Base-by-base conservation (phyloP, 495 filamentous ascomycete species). In the Hypomontagnella monticulosa region DNA sequence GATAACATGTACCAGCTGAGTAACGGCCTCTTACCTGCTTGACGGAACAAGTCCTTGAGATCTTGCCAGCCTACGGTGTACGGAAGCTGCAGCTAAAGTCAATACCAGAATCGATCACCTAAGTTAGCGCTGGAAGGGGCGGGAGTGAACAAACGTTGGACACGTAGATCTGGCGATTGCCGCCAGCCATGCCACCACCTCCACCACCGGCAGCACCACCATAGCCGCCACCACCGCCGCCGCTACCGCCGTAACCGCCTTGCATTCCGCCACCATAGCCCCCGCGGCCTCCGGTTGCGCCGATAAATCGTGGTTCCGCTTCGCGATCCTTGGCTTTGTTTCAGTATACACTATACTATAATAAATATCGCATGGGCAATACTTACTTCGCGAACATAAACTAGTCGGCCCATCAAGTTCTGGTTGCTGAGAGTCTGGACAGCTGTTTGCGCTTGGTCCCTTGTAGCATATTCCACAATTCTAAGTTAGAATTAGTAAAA, bases 401-500 rank as follows among this genome's bases (percentile, higher is more conserved):
- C 93, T 44, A 98, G 90, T 79, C 95, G 88, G 48, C 95, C 95
- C 93, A 97, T 97, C 50, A 99, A 82, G 74, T 93, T 97, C 79
- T 97, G 93, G 80, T 99, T 99, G 87, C 93, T 97, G 82, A 99
- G 93, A 73, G 92, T 94, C 80, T 89, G 92, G 83, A 99, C 94
- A 68, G 95, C 95, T 78, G 92, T 88, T 79, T 98, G 96, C 72
- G 95, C 95, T 90, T 98, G 93, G 73, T 99, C 96, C 88, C 93
- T 92, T 67, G 94, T 97, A 69, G 95, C 95, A 88, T 98, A 99
- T 89, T 99, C 95, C 89, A 99, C 95, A 92, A 99, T 99, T 85
- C 95, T 97, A 61, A 16, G 8, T 36, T 14, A 34, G 41, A 49
- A 43, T 55, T 61, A 51, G 41, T 36, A 19, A 38, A 30, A 20